Conservation (phyloP, 148 eudicot genomes). For the Nepenthes gracilis region DNA sequence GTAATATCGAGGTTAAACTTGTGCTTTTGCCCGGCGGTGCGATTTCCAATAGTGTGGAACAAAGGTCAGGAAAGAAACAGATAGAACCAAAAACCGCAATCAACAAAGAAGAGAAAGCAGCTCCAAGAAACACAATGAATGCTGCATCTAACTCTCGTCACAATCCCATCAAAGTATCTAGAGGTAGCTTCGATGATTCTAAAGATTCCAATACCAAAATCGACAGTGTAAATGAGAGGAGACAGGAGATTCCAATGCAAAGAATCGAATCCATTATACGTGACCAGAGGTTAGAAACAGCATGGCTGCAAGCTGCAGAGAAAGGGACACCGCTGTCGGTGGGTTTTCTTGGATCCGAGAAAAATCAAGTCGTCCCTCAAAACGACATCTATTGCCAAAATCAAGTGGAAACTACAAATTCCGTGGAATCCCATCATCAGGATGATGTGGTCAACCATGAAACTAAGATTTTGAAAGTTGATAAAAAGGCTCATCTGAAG, state of each 20-base stretch:
- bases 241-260: conserved; percentile 56
- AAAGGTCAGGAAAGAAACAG: conserved; percentile 13
- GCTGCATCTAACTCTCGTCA: conserved; percentile 17
- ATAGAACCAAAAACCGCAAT: conserved; percentile 13
- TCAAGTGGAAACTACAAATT: conserved; percentile 24
- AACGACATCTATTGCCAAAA: conserved; percentile 31
- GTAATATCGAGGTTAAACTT: conserved; percentile 69
- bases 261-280: conserved; percentile 86
- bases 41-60: conserved; percentile 11
- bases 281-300: conserved; percentile 91
- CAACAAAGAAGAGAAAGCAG: conserved; percentile 14
- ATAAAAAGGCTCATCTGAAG: conserved; percentile 35
- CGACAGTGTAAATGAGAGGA: conserved; percentile 12
- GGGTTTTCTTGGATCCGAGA: conserved; percentile 52
- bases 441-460: conserved; percentile 68
- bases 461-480: conserved; percentile 53
- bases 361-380: conserved; percentile 76
- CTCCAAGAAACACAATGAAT: conserved; percentile 6
- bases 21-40: conserved; percentile 41
- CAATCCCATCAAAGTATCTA: conserved; percentile 13
- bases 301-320: conserved; percentile 90
- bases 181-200: conserved; percentile 20
- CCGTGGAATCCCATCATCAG: conserved; percentile 50
- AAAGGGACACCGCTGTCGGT: conserved; percentile 77
- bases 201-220: conserved; percentile 1